Base-by-base conservation (phyloP, 352 stramenopile species). In the Pythium utonaiense region DNA sequence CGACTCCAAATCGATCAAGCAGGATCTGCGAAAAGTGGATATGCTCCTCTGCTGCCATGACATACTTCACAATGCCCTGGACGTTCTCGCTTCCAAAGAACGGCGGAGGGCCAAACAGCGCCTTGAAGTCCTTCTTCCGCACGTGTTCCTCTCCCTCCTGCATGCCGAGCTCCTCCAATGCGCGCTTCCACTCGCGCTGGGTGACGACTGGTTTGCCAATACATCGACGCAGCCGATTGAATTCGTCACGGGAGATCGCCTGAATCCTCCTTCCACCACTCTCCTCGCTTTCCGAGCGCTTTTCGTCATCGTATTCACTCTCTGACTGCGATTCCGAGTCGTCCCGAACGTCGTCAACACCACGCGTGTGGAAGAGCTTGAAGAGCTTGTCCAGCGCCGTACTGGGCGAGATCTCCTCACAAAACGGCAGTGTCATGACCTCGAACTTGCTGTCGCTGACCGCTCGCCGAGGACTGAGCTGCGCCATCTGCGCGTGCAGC, bases 11-110 rank as follows among this genome's bases (percentile, higher is more conserved):
- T 2, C 67, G 75, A 33, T 65, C 49, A 4, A 75, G 47, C 9
- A 83, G 55, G 12, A 76, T 74, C 53, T 75, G 60, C 0, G 70
- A 58, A 50, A 84, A 84, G 25, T 84, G 70, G 24, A 84, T 64
- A 13, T 56, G 62, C 48, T 80, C 70, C 16, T 84, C 75, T 5
- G 64, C 57, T 24, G 55, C 62, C 75, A 84, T 76, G 12, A 84
- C 68, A 27, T 71, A 66, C 42, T 58, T 70, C 9, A 81, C 70
- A 17, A 84, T 71, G 4, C 53, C 69, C 14, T 81, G 57, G 7
- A 84, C 67, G 31, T 62, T 62, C 30, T 66, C 27, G 51, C 60
- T 81, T 2, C 77, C 77, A 47, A 87, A 87, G 52, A 80, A 87
- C 22, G 77, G 77, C 14, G 75, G 63, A 6, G 75, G 73, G 0